phyloP scores from a whole-genome alignment of 768 basidiomycete species.

The Podaxis sp. region DNA sequence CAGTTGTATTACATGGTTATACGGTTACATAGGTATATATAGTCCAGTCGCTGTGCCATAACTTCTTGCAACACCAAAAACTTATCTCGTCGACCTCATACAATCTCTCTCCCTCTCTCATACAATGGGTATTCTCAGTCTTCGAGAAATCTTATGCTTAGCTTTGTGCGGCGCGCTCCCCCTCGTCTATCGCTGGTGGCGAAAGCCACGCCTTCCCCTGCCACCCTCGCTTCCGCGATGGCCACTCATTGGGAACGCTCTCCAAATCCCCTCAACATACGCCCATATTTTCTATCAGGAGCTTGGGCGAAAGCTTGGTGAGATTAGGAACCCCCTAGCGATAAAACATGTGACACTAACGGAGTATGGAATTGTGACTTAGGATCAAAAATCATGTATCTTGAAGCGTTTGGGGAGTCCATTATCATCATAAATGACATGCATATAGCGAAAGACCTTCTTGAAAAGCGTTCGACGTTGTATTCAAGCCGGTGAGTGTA shows the following conservation, averaged over 20 bases:
- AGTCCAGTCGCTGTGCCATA: too few relatives aligned
- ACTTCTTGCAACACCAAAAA: too few relatives aligned
- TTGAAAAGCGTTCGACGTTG: constrained; percentile 14
- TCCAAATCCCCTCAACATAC: neutral
- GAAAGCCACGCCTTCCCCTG: neutral
- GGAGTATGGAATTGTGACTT: neutral
- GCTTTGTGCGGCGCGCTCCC: neutral
- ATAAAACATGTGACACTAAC: neutral
- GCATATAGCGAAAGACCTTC: constrained; percentile 13
- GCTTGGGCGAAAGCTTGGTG: constrained; percentile 2
- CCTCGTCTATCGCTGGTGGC: neutral
- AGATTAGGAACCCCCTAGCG: constrained; percentile 3
- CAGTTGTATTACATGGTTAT: too few relatives aligned
- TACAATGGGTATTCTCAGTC: neutral
- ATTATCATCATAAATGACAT: constrained; percentile 17
- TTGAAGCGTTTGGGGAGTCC: constrained; percentile 17
- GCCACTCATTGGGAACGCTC: constrained; percentile 4
- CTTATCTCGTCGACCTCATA: too few relatives aligned
- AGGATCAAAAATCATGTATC: constrained; percentile 11
- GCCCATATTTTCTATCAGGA: constrained; percentile 3
- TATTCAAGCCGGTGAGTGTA: constrained; percentile 13
- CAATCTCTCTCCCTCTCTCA: too few relatives aligned
- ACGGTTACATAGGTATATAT: too few relatives aligned
- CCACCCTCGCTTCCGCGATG: constrained; percentile 2
- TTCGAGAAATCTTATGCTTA: neutral